These are phyloP conservation scores for Beauveria sp. DNA, from an alignment of 2,329 filamentous ascomycete species.

Conservation along the genomic window DNA sequence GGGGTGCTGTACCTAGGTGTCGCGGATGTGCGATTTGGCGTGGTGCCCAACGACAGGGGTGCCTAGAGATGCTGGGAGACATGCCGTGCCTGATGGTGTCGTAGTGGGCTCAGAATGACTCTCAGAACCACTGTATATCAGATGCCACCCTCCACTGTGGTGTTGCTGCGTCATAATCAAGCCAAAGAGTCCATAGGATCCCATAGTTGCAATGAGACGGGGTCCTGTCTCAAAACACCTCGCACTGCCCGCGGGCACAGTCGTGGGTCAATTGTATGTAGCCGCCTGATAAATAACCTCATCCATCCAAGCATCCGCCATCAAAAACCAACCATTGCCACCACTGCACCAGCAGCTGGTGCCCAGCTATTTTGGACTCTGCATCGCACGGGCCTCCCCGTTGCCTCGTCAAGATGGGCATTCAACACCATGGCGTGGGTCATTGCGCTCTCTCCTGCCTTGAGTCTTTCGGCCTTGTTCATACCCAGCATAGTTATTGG, in stretches of 20 bases:
- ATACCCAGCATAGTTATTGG: constrained; percentile 64
- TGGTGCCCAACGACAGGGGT: background rate
- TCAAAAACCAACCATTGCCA: constrained; percentile 79
- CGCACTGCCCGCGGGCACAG: constrained; percentile 58
- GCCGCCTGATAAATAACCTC: constrained; percentile 83
- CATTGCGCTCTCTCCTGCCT: constrained; percentile 72
- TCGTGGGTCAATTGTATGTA: constrained; percentile 52
- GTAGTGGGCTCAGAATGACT: background rate
- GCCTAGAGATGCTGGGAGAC: background rate
- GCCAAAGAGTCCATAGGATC: constrained; percentile 74
- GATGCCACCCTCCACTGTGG: background rate
- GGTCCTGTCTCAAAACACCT: constrained; percentile 63
- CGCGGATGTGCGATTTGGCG: no score
- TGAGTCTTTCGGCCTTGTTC: constrained; percentile 67
- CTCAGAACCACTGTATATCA: background rate
- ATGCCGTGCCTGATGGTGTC: background rate
- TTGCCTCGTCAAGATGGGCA: constrained; percentile 64
- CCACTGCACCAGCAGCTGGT: constrained; percentile 43
- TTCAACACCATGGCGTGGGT: constrained; percentile 91
- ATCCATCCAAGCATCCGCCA: constrained; percentile 75
- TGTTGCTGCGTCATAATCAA: constrained; percentile 24
- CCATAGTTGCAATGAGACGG: constrained; percentile 67
- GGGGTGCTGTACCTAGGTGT: no score
- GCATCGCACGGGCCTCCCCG: constrained; percentile 64
- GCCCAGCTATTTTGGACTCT: constrained; percentile 86